A percentile compares a stretch with the other conserved stretches of the same genome.
Evolutionary conservation across 2,329 filamentous ascomycete species (phyloP).

Genomic region (Aspergillus sp.): DNA sequence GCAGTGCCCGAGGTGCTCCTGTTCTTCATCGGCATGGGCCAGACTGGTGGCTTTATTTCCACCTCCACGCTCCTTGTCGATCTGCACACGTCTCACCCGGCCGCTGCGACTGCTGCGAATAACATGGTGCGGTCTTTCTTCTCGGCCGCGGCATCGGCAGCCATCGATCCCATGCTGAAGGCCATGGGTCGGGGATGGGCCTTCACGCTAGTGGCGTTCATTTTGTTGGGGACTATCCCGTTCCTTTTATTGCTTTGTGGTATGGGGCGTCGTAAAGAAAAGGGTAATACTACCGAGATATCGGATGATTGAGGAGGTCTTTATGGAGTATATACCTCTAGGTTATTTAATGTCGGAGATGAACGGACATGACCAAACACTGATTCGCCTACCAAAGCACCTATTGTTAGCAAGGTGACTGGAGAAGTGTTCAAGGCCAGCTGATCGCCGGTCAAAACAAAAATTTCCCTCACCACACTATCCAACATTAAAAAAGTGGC

Average conservation of each 20-base stretch:
- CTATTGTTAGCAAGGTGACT: too few relatives aligned
- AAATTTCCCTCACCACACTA: too few relatives aligned
- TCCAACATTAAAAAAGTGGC: too few relatives aligned
- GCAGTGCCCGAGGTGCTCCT: constrained; percentile 8
- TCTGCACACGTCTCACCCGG: constrained; percentile 8
- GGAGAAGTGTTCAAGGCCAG: too few relatives aligned
- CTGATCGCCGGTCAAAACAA: too few relatives aligned
- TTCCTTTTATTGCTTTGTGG: constrained; percentile 8
- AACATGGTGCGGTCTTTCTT: constrained; percentile 14
- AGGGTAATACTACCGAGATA: not conserved
- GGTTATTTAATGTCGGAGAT: too few relatives aligned
- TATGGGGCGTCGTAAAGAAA: not conserved
- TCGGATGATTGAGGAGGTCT: too few relatives aligned
- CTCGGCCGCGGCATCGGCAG: constrained; percentile 11
- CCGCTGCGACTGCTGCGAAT: constrained; percentile 12
- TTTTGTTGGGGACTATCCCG: constrained; percentile 6
- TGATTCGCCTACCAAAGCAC: too few relatives aligned
- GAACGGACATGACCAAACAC: too few relatives aligned
- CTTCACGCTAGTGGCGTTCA: constrained; percentile 11
- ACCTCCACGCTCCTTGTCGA: constrained; percentile 11
- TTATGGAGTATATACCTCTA: too few relatives aligned
- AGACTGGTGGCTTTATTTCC: constrained; percentile 10
- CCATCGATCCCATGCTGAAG: constrained; percentile 12
- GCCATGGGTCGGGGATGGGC: constrained; percentile 13
- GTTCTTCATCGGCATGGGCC: constrained; percentile 11